Conservation (phyloP, 2,329 filamentous ascomycete species). For the Didymosphaeria variabile region DNA sequence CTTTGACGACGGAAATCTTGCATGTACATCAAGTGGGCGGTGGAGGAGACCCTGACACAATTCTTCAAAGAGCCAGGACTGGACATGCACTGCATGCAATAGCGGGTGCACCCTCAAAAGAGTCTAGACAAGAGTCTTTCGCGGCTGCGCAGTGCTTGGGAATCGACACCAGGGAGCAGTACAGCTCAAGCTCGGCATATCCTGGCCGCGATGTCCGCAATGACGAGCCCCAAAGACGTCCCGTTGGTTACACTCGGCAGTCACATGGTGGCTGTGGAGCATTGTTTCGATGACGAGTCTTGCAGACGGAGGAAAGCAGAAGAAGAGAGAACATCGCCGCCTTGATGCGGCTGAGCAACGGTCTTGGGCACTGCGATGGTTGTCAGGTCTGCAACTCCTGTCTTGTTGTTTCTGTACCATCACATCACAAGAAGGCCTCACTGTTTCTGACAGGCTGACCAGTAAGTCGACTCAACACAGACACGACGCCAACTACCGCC, state of each 20-base stretch:
- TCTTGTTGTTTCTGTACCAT: not conserved
- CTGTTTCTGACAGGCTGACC: not conserved
- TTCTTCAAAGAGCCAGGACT: not conserved
- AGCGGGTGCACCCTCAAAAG: not conserved
- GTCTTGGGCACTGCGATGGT: not conserved
- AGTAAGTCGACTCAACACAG: not conserved
- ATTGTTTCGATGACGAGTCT: not conserved
- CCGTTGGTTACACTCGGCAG: not conserved
- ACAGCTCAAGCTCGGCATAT: not conserved
- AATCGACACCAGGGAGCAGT: not conserved
- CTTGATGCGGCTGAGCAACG: not conserved
- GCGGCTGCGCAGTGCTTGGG: not conserved
- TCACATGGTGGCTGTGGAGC: not conserved
- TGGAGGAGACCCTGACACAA: not conserved
- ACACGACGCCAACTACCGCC: slow-evolving; percentile 4
- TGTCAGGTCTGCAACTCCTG: not conserved
- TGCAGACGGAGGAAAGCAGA: not conserved
- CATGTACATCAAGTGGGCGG: not conserved
- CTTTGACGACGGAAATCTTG: no score
- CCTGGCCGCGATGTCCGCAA: not conserved
- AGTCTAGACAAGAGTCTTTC: not conserved
- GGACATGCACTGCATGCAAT: not conserved
- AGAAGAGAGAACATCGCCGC: not conserved
- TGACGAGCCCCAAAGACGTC: not conserved
- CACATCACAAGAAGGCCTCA: not conserved